Conservation (phyloP, 495 filamentous ascomycete genomes). For the Lophium mytilinum region DNA sequence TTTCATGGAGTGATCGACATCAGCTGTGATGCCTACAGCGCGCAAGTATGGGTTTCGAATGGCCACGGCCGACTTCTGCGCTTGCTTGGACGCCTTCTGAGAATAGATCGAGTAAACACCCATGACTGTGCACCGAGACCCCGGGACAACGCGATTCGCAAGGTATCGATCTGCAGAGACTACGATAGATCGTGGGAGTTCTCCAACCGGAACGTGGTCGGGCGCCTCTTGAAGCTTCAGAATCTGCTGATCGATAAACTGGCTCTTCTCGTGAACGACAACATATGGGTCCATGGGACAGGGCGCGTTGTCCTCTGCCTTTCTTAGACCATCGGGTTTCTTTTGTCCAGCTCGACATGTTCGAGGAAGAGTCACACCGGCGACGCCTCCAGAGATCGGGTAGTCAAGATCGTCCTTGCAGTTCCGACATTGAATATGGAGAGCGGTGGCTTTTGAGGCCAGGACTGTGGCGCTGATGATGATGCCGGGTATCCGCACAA, state of each 20-base stretch:
- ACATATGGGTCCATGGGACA: constrained; percentile 96
- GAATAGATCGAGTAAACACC: constrained; percentile 98
- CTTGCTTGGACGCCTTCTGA: constrained; percentile 75
- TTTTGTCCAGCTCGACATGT: constrained; percentile 52
- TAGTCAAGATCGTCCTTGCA: constrained; percentile 69
- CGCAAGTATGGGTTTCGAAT: constrained; percentile 96
- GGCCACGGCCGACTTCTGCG: constrained; percentile 66
- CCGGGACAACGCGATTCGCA: constrained; percentile 91
- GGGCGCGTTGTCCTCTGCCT: constrained; percentile 45
- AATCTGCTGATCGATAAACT: constrained; percentile 96
- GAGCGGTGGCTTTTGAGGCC: constrained; percentile 84
- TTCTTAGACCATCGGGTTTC: constrained; percentile 40
- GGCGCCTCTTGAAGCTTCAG: constrained; percentile 98
- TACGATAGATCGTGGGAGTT: constrained; percentile 88
- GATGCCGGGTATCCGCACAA: constrained; percentile 94
- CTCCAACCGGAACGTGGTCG: constrained; percentile 95
- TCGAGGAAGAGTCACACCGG: constrained; percentile 74
- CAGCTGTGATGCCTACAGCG: constrained; percentile 83
- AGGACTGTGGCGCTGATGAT: constrained; percentile 96
- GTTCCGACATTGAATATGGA: constrained; percentile 82
- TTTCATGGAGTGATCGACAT: constrained; percentile 83
- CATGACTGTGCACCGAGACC: constrained; percentile 89
- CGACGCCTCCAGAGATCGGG: constrained; percentile 72
- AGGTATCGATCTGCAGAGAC: constrained; percentile 94
- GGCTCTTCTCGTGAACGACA: constrained; percentile 85